phyloP scores from a whole-genome alignment of 306 rosid species.

The Glycine soja region DNA sequence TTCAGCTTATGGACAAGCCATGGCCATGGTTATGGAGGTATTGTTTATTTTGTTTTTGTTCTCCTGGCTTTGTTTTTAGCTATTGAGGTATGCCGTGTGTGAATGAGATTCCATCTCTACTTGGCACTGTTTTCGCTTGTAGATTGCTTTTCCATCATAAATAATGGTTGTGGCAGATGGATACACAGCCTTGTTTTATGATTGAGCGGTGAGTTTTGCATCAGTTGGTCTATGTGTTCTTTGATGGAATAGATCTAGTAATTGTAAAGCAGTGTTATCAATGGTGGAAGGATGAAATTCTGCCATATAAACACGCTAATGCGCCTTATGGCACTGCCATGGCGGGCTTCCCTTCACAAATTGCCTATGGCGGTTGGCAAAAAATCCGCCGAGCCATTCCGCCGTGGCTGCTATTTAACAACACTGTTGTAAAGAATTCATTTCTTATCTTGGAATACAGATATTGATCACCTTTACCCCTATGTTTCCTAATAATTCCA shows the following conservation, averaged over 20 bases:
- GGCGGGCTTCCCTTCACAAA: too few species aligned
- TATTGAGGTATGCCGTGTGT: slow-evolving; percentile 48
- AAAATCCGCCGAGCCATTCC: too few species aligned
- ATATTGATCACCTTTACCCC: slow-evolving; percentile 6
- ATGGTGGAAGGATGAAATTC: too few species aligned
- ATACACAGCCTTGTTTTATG: slow-evolving; percentile 17
- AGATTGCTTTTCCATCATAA: neutral
- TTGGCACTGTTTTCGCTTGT: neutral
- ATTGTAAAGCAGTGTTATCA: too few species aligned
- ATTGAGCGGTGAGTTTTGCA: slow-evolving; percentile 18
- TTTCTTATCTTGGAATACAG: slow-evolving; percentile 12
- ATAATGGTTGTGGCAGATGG: slow-evolving; percentile 17
- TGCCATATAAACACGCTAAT: too few species aligned
- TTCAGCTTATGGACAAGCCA: slow-evolving; percentile 78
- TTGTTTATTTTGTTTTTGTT: neutral
- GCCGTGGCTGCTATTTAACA: too few species aligned
- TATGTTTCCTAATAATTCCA: neutral
- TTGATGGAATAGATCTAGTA: slow-evolving; percentile 23
- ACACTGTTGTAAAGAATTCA: neutral
- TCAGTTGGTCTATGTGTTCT: neutral
- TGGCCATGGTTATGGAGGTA: slow-evolving; percentile 78
- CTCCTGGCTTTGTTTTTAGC: slow-evolving; percentile 12
- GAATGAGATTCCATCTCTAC: slow-evolving; percentile 28
- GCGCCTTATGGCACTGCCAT: too few species aligned
- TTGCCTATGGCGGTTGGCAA: too few species aligned